phyloP scores from a whole-genome alignment of 352 stramenopile species.

The Plasmopara muralis region DNA sequence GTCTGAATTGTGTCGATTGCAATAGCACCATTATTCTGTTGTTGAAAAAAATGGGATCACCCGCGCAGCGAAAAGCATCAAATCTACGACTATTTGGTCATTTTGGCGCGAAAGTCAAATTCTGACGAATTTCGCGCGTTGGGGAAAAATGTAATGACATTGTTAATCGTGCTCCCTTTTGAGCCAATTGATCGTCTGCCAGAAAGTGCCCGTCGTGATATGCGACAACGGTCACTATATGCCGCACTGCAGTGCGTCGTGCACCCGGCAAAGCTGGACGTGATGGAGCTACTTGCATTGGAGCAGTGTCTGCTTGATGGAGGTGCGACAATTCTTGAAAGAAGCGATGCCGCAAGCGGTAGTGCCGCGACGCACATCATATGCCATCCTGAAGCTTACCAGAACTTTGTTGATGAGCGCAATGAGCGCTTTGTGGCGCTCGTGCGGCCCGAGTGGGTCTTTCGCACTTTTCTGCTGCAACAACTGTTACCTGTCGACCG shows the following conservation, averaged over 20 bases:
- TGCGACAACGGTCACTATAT: conserved; percentile 49
- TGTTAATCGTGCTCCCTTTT: background rate
- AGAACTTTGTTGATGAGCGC: conserved; percentile 36
- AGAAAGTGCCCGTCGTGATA: conserved; percentile 3
- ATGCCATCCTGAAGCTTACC: conserved; percentile 50
- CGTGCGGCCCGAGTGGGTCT: conserved; percentile 76
- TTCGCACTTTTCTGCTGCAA: conserved; percentile 64
- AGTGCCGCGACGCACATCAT: conserved; percentile 61
- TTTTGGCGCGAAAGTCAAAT: no score
- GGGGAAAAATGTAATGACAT: no score
- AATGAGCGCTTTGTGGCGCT: conserved; percentile 68
- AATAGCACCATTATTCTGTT: no score
- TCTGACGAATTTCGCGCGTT: no score
- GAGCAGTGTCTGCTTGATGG: conserved; percentile 59
- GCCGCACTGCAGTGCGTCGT: conserved; percentile 43
- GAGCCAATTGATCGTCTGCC: conserved; percentile 5
- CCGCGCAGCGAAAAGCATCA: no score
- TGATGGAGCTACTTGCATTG: conserved; percentile 33
- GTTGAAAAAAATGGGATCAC: no score
- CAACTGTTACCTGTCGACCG: conserved; percentile 50
- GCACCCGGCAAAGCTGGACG: conserved; percentile 40
- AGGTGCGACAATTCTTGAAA: conserved; percentile 39
- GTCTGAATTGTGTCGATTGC: no score
- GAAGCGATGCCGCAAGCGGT: conserved; percentile 13
- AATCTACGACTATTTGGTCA: no score